phyloP scores from a whole-genome alignment of 2,329 filamentous ascomycete species.

The Stenocarpella maydis region DNA sequence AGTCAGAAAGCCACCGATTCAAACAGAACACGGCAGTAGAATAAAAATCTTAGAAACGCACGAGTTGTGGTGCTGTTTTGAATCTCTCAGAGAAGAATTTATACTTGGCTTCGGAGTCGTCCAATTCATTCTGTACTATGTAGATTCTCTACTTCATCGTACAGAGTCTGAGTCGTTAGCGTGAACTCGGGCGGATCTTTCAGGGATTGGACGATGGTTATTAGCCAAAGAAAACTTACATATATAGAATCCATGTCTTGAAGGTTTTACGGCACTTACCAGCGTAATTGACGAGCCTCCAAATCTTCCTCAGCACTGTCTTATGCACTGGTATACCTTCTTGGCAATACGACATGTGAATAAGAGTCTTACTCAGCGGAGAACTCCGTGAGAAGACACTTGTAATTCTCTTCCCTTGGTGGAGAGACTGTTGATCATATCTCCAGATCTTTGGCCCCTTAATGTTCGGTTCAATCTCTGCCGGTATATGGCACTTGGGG shows the following conservation, averaged over 20 bases:
- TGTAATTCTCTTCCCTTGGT: background rate
- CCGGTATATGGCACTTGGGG: too few species aligned
- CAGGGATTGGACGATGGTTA: background rate
- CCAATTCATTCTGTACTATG: background rate
- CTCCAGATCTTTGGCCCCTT: too few species aligned
- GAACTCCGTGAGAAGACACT: conserved; percentile 7
- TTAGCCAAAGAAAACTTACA: too few species aligned
- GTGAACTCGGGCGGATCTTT: background rate
- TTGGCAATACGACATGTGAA: conserved; percentile 10
- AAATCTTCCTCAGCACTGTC: background rate
- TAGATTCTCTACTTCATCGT: background rate
- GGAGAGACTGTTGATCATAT: background rate
- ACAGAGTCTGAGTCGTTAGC: background rate
- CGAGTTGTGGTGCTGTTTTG: background rate
- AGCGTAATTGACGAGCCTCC: background rate
- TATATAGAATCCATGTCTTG: background rate
- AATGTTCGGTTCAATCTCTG: too few species aligned
- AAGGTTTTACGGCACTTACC: background rate
- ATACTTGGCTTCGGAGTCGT: background rate
- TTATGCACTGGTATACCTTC: background rate
- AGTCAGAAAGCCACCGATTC: background rate
- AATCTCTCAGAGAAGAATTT: background rate
- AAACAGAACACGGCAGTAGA: background rate
- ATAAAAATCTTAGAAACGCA: background rate
- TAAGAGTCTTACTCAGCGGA: background rate